Percentiles rank a stretch among this genome's conserved stretches.
Conservation (phyloP, 2,329 filamentous ascomycete species). For the Graphilbum fragrans region DNA sequence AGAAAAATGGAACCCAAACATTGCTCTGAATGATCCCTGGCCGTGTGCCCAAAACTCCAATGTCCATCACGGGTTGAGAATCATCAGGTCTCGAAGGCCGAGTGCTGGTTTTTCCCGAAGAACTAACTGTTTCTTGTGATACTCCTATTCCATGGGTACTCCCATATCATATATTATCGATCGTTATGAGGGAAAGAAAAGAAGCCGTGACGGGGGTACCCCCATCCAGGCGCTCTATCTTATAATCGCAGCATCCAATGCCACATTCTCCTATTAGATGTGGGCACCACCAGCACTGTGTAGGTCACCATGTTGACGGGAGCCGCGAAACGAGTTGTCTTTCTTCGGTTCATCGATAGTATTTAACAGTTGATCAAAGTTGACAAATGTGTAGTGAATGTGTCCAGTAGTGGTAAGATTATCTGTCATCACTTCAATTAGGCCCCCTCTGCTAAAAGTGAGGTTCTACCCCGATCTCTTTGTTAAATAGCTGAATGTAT, state of each 20-base stretch:
- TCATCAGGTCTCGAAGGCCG: no score
- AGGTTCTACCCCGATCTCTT: no score
- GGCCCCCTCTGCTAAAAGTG: no score
- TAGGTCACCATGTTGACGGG: background rate
- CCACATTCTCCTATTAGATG: constrained; percentile 1
- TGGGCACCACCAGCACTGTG: background rate
- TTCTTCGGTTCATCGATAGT: no score
- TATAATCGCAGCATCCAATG: background rate
- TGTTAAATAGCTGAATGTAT: no score
- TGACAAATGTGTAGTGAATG: no score
- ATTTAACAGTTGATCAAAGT: no score
- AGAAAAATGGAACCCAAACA: constrained; percentile 21
- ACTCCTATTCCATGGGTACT: constrained; percentile 8
- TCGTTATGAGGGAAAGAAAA: background rate
- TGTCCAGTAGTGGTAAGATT: no score
- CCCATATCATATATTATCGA: constrained; percentile 7
- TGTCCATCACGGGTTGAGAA: no score
- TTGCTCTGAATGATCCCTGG: constrained; percentile 21
- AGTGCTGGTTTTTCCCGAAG: background rate
- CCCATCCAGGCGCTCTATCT: background rate
- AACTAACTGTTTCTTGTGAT: constrained; percentile 5
- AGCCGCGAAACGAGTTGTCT: no score
- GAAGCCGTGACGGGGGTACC: background rate
- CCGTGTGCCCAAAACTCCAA: constrained; percentile 14
- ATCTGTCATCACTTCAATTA: no score